Evolutionary conservation across 352 stramenopile species (phyloP), one percentile per base, ranked within the genome.

Genomic region (Phytophthora cajani): DNA sequence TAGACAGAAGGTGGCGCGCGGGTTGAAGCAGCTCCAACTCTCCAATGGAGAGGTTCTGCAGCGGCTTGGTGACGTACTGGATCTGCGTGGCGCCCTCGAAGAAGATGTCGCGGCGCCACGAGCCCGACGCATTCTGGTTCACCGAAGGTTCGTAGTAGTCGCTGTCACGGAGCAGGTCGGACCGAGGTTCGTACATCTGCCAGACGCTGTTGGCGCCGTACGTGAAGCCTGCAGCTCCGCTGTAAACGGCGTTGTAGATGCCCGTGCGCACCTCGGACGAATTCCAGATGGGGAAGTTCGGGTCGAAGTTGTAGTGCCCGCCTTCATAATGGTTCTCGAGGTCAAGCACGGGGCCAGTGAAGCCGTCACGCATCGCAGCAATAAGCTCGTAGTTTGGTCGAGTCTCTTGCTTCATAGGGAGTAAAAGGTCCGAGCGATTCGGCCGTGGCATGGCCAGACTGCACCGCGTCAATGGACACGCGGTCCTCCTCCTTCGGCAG

Each of bases 241-340:
- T 16, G 44, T 75, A 75, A 1, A 71, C 68, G 33, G 57, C 56
- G 17, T 68, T 52, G 53, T 67, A 71, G 6, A 75, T 62, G 51
- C 68, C 68, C 6, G 50, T 71, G 19, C 68, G 68, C 1, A 75
- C 58, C 19, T 75, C 17, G 4, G 68, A 75, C 2, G 63, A 23
- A 21, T 69, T 72, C 63, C 63, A 76, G 52, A 69, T 61, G 1
- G 56, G 2, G 33, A 32, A 2, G 30, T 16, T 9, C n/a, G 1
- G 7, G 30, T 53, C 56, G 47, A 75, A 69, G 58, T 59, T 58
- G 33, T 66, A 17, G 63, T 76, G 62, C 0, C 63, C 58, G 17
- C 63, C 51, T 36, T 72, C 63, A 38, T 69, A 72, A 53, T 72
- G 69, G 57, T 72, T 75, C n/a, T 72, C 69, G 0, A 75, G 69